Evolutionary conservation across 2,329 filamentous ascomycete species (phyloP), one percentile per base, ranked within the genome.

Genomic region (Neofusicoccum sp.): DNA sequence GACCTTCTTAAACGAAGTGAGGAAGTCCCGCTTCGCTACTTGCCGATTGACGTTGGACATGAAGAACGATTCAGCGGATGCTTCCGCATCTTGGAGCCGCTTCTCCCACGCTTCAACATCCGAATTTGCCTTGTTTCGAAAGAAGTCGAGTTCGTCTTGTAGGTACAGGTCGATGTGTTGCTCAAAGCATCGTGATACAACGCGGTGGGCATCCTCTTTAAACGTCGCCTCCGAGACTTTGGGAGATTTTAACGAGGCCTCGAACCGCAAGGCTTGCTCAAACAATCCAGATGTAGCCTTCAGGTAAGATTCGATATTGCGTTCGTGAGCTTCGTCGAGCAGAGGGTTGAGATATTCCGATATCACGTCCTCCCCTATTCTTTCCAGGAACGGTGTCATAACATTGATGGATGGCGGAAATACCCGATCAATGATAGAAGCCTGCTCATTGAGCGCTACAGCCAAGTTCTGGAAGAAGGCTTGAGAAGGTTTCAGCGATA

Each of bases 1-100:
- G 7, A 99, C 95, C 75, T 98, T 98, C 71, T 92, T 97, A 81
- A 99, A 99, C 0, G 93, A 96, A 47, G 88, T 95, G 63, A 99
- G 73, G 69, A 99, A 99, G 72, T 99, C 95, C 66, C 92, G 91
- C 77, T 99, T 99, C 65, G 96, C 95, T 1, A 92, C 95, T 72
- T 96, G 92, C 28, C 95, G 85, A 71, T 93, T 97, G 70, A 98
- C 86, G 72, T 92, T 97, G 26, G 89, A 89, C 93, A 98, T 97
- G 77, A 92, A 95, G 71, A 96, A 96, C 0, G 90, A 95, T 76
- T 99, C 95, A 0, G 90, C 88, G 2, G 89, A 90, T 14, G 91
- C 92, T 66, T 96, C 93, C 75, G 97, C 90, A 68, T 96, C 93
- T 0, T 88, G 90, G 33, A 97, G 82, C 71, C 96, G 91, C 76